Conservation (phyloP, 805 yeast genomes). For the Suhomyces prunicola region DNA sequence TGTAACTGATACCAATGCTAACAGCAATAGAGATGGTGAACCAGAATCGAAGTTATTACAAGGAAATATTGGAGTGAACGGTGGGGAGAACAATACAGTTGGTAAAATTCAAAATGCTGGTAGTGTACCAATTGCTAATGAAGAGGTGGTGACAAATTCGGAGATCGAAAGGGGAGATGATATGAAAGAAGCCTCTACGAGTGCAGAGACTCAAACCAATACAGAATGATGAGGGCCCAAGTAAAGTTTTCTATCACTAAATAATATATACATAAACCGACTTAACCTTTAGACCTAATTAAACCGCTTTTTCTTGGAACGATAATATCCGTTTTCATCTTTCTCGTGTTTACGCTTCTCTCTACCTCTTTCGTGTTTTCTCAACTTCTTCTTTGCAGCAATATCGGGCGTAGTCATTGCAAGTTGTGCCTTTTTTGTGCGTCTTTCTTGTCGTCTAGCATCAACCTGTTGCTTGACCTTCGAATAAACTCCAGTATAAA, state of each 20-base stretch:
- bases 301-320: slow-evolving; percentile 51
- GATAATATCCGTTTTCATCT: slow-evolving; percentile 76
- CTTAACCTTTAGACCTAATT: slow-evolving; percentile 5
- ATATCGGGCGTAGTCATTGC: slow-evolving; percentile 76
- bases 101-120: not conserved
- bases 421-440: slow-evolving; percentile 68
- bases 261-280: not conserved
- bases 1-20: not conserved
- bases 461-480: slow-evolving; percentile 60
- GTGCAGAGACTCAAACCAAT: not conserved
- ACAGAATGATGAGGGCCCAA: not conserved
- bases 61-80: not conserved
- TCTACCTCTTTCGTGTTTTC: slow-evolving; percentile 69
- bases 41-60: not conserved
- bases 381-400: slow-evolving; percentile 74
- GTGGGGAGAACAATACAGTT: not conserved
- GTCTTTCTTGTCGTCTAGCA: slow-evolving; percentile 70
- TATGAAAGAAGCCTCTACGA: not conserved
- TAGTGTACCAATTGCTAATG: not conserved
- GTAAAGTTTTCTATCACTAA: not conserved
- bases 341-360: slow-evolving; percentile 73
- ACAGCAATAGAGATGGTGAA: not conserved
- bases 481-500: slow-evolving; percentile 58
- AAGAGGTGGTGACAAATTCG: not conserved
- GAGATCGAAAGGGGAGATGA: not conserved